A percentile compares a stretch with the other conserved stretches of the same genome.
Conservation (phyloP, 768 basidiomycete genomes). For the Candolleomyces eurysporus region DNA sequence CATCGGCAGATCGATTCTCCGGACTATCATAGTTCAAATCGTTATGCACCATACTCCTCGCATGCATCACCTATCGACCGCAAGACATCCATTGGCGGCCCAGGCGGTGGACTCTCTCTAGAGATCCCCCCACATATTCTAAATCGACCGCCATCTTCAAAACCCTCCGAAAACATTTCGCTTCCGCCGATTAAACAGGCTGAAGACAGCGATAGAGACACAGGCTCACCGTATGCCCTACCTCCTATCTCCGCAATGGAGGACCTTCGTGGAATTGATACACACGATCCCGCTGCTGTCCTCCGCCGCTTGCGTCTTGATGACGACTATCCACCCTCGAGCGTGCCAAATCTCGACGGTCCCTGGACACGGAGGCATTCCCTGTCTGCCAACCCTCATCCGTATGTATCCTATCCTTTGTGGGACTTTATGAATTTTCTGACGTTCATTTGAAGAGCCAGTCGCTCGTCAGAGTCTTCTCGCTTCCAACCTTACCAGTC, state of each 20-base stretch:
- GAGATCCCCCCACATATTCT: slow-evolving; percentile 28
- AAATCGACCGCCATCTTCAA: slow-evolving; percentile 18
- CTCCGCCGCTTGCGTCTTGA: slow-evolving; percentile 60
- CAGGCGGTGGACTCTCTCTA: slow-evolving; percentile 24
- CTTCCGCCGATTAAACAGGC: slow-evolving; percentile 42
- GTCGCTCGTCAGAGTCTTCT: slow-evolving; percentile 21
- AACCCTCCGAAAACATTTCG: slow-evolving; percentile 32
- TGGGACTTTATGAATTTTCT: neutral
- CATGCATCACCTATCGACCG: slow-evolving; percentile 15
- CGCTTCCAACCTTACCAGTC: slow-evolving; percentile 27
- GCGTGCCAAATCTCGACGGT: slow-evolving; percentile 22
- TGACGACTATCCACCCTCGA: slow-evolving; percentile 35
- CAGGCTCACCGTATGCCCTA: slow-evolving; percentile 47
- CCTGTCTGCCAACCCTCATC: slow-evolving; percentile 35
- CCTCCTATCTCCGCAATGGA: slow-evolving; percentile 73
- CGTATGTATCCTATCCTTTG: slow-evolving; percentile 13
- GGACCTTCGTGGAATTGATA: slow-evolving; percentile 51
- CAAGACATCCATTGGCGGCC: slow-evolving; percentile 15
- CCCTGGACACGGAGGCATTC: slow-evolving; percentile 43
- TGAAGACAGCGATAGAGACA: slow-evolving; percentile 20
- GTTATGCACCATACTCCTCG: slow-evolving; percentile 26
- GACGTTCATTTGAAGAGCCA: slow-evolving; percentile 13
- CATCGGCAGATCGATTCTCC: slow-evolving; percentile 8
- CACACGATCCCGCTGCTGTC: slow-evolving; percentile 62
- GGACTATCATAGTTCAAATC: slow-evolving; percentile 9